Evolutionary conservation across 2,329 filamentous ascomycete genomes (phyloP), one percentile per base, ranked within the genome.

Genomic region (Ceratocystis destructans): DNA sequence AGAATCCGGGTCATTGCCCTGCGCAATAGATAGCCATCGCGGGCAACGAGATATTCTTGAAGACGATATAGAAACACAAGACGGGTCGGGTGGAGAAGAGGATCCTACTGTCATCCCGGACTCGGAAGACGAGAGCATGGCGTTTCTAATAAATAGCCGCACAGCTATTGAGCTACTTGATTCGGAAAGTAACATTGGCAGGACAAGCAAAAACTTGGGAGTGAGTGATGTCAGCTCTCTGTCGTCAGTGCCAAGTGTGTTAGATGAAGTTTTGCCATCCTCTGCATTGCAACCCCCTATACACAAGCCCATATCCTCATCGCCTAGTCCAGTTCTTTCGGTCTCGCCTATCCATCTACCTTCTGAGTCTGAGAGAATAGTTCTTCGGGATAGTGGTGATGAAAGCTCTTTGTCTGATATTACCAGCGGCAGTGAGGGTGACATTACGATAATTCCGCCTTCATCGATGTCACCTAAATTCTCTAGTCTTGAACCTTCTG

Each of bases 41-140:
- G 41, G 65, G 68, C 8, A 57, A 50, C 15, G 66, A 67, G 66
- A 64, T 61, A 17, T 66, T 50, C n/a, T 61, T 31, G 12, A 69
- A 64, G 62, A 66, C 25, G 64, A 67, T 12, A 61, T 67, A 62
- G 64, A 66, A 28, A 68, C 61, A 5, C 63, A 64, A 20, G 66
- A 66, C 61, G 66, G 64, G 25, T 67, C 66, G 3, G 68, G 63
- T 6, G 50, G 63, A 10, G 67, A 69, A 28, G 53, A 65, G n/a
- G 61, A 64, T 33, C 20, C n/a, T 28, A 68, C 69, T 22, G 68
- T 69, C 25, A 68, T 68, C 25, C 67, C 67, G 33, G 67, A 68
- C 28, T 68, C 67, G 1, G 67, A 68, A 50, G 64, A 64, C 12
- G 67, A 68, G 5, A 31, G 31, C 5, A 66, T 46, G 8, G 65